Base-by-base conservation (phyloP, 345 rosid genomes). In the Hibiscus tridactylites region DNA sequence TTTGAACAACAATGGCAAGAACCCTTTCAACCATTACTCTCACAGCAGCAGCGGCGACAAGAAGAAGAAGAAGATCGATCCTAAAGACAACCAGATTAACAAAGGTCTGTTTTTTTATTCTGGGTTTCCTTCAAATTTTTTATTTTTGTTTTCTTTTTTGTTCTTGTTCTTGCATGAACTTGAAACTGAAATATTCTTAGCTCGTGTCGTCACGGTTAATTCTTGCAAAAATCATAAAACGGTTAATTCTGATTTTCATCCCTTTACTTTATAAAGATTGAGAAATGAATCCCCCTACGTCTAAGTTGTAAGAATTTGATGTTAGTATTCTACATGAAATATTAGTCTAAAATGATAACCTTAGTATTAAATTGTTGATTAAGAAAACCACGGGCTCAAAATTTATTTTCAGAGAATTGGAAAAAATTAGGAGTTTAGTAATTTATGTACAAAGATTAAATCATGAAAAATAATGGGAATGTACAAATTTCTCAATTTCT, bases 71-170 rank as follows among this genome's bases (percentile, higher is more conserved):
- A 13, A 3, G 19, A 21, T 70, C 46, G 54, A 61, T 63, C 81
- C 33, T 9, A 72, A 44, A 3, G 73, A 61, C 15, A 71, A 37
- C 3, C 72, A 75, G 64, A 72, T 73, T 74, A 57, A 63, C 17
- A 70, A 79, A 75, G 80, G 85, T 83, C 71, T 16, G 65, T 0
- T n/a, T 68, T 62, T 50, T 50, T 6, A 1, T 37, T 37, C 9
- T 37, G 42, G 42, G 42, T 37, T 37, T 29, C 15, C 16, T 50
- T 19, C 35, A 3, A 13, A 31, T 3, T 57, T 54, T 17, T 54
- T 54, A 3, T 19, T 54, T 31, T 31, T 0, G 0, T 31, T 35
- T 21, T 19, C 9, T 2, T 56, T 56, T 24, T 26, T 26, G 16
- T 57, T 58, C 61, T 58, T 3, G 49, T 47, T 29, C 35, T 8